Percentiles rank a stretch among this genome's conserved stretches.
phyloP scores from a whole-genome alignment of 1,284 basidiomycete genomes.

The Puccinia hordei region DNA sequence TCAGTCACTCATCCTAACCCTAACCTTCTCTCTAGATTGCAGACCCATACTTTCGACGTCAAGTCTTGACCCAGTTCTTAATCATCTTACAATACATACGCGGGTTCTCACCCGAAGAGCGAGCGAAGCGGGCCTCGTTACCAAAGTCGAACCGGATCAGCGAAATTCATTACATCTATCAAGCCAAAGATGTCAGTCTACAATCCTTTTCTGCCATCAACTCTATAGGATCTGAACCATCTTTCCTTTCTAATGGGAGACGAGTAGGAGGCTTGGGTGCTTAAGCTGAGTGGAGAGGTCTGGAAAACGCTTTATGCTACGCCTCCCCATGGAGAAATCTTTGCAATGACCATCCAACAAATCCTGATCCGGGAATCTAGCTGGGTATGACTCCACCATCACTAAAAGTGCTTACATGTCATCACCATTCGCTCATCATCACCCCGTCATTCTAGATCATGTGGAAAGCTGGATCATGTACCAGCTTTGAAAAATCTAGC shows the following conservation, averaged over 20 bases:
- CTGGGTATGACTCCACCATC: slow-evolving; percentile 9
- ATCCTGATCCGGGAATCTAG: slow-evolving; percentile 47
- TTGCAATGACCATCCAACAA: slow-evolving; percentile 48
- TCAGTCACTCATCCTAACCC: neutral
- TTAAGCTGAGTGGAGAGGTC: slow-evolving; percentile 47
- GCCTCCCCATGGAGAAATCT: slow-evolving; percentile 49
- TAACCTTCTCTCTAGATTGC: slow-evolving; percentile 66
- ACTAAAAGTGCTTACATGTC: neutral
- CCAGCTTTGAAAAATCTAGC: slow-evolving; percentile 44
- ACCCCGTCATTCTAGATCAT: slow-evolving; percentile 24
- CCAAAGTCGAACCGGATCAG: slow-evolving; percentile 33
- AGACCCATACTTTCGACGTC: slow-evolving; percentile 84
- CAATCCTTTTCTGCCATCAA: neutral
- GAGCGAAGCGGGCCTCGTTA: slow-evolving; percentile 60
- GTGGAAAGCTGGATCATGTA: slow-evolving; percentile 49
- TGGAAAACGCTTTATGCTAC: slow-evolving; percentile 50
- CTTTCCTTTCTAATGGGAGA: neutral
- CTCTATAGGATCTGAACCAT: neutral
- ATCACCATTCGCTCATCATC: neutral
- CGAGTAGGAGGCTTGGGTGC: slow-evolving; percentile 46
- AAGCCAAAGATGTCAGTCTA: slow-evolving; percentile 44
- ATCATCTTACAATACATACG: slow-evolving; percentile 79
- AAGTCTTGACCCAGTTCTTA: slow-evolving; percentile 81
- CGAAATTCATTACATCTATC: slow-evolving; percentile 47
- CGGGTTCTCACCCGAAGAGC: slow-evolving; percentile 71